phyloP scores from a whole-genome alignment of 768 basidiomycete genomes.

The Amanita fuliginea region DNA sequence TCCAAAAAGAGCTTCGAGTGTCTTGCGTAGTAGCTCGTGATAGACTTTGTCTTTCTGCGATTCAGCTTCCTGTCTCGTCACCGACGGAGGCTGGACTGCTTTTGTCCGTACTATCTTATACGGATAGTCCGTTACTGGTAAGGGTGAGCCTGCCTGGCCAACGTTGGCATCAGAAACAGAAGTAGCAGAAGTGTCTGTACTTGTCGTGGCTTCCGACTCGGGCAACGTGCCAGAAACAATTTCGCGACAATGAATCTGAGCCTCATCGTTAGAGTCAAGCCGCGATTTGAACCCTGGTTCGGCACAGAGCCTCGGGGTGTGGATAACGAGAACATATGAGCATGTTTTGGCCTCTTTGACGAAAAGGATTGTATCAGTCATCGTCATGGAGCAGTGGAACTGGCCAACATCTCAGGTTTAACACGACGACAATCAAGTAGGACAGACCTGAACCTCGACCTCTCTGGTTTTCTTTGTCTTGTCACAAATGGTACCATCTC shows the following conservation, averaged over 20 bases:
- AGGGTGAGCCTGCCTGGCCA: constrained; percentile 6
- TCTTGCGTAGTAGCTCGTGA: constrained; percentile 26
- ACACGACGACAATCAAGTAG: constrained; percentile 9
- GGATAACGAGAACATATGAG: constrained; percentile 86
- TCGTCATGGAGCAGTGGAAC: constrained; percentile 96
- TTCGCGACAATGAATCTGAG: constrained; percentile 70
- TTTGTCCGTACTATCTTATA: constrained; percentile 38
- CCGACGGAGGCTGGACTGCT: constrained; percentile 29
- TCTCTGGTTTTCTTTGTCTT: constrained; percentile 81
- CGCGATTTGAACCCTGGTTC: constrained; percentile 87
- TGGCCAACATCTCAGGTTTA: constrained; percentile 19
- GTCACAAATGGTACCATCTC: constrained; percentile 87
- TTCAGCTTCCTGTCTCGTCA: constrained; percentile 10
- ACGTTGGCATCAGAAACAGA: constrained; percentile 1
- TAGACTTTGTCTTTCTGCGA: constrained; percentile 18
- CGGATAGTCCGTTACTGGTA: constrained; percentile 47
- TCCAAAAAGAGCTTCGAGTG: constrained; percentile 25
- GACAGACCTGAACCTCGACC: constrained; percentile 85
- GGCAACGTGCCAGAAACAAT: constrained; percentile 35
- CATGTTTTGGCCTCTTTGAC: constrained; percentile 93
- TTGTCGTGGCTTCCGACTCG: constrained; percentile 14
- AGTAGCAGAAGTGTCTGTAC: constrained; percentile 10
- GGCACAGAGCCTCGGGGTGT: constrained; percentile 89
- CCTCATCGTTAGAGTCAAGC: constrained; percentile 53
- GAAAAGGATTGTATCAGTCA: constrained; percentile 81